Evolutionary conservation across 441 rosid genomes (phyloP), one percentile per base, ranked within the genome.

Genomic region (Populus hybrid): DNA sequence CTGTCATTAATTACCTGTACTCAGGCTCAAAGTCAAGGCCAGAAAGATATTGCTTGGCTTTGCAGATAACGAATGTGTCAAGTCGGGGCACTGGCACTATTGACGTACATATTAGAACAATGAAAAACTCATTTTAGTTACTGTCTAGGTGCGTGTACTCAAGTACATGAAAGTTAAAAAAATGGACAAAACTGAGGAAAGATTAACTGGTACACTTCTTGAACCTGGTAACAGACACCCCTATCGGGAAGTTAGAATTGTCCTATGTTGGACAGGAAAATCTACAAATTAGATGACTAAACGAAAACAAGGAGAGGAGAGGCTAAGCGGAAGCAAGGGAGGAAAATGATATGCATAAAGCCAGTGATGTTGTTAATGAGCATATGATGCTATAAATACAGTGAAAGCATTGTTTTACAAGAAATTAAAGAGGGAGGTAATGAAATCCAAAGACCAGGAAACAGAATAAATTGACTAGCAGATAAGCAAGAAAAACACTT

Each of bases 41-140:
- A 6, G 86, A 77, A 68, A 83, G 79, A 69, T 83, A 83, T 61
- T 85, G 83, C 64, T 82, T 87, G 85, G 93, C 88, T 81, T 82
- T 87, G 84, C 93, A 91, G 78, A 91, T 89, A 23, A 93, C 86
- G 75, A 93, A 93, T 0, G 92, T 85, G 80, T 89, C 96, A 68
- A 90, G 78, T 72, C 82, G 90, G 7, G 97, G 97, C 80, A 83
- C 86, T 9, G 91, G 90, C 65, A 93, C 97, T 90, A 81, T 4
- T 69, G 63, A 77, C 35, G 74, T 28, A 69, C 29, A 36, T 0
- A 74, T 12, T 16, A 28, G 23, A 26, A 18, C 16, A 29, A 31
- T 24, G n/a, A 64, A 65, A 28, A 23, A 3, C 31, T 29, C 31
- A 29, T 64, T 31, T 9, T 38, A 63, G 36, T 45, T 18, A 68